phyloP scores from a whole-genome alignment of 768 basidiomycete genomes.

The Strobilomyces dryophilus region DNA sequence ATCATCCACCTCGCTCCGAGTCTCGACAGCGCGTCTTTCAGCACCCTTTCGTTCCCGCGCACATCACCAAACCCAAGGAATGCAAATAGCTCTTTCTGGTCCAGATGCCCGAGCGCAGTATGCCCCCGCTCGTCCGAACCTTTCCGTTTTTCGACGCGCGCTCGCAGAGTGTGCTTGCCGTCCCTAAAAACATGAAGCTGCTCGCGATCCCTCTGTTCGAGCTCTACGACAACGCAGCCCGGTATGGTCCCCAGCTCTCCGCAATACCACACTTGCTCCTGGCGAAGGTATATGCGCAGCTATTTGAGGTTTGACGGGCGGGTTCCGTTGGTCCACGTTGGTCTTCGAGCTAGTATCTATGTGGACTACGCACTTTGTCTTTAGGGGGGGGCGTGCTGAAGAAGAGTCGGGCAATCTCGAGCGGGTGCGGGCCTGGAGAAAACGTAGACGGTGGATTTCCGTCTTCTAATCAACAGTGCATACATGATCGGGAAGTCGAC shows the following conservation, averaged over 20 bases:
- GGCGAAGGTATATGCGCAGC: no score
- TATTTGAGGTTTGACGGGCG: no score
- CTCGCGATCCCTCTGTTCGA: constrained; percentile 96
- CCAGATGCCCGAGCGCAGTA: constrained; percentile 92
- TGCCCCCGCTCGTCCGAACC: constrained; percentile 27
- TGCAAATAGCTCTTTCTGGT: constrained; percentile 95
- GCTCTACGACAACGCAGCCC: constrained; percentile 93
- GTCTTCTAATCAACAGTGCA: no score
- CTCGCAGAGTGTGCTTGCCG: constrained; percentile 84
- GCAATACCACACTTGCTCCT: constrained; percentile 89
- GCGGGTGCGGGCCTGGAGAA: no score
- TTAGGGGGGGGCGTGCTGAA: no score
- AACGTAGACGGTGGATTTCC: no score
- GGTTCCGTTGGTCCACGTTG: no score
- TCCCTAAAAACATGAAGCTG: constrained; percentile 98
- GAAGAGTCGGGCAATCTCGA: no score
- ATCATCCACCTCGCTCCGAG: not conserved
- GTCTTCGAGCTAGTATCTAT: no score
- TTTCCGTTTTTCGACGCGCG: not conserved
- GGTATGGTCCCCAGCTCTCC: constrained; percentile 88
- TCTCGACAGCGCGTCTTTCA: constrained; percentile 26
- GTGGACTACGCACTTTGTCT: no score
- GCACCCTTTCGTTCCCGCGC: constrained; percentile 94
- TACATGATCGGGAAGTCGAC: no score
- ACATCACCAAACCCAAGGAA: constrained; percentile 97